These are phyloP conservation scores for Annulohypoxylon truncatum DNA, from an alignment of 2,329 filamentous ascomycete genomes.

Conservation along the genomic window DNA sequence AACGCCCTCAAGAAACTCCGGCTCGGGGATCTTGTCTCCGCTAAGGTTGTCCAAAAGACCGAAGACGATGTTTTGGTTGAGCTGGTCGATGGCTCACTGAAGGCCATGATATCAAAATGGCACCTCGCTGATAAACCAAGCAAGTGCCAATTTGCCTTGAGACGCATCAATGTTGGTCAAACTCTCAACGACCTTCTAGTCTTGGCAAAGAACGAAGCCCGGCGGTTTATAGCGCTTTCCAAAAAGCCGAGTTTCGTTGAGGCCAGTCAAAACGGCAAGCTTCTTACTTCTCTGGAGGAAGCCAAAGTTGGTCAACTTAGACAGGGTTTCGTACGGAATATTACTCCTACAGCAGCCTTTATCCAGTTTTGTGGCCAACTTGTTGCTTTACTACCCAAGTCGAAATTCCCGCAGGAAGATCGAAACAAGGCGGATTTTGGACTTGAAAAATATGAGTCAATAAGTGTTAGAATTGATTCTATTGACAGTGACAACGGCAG, in stretches of 20 bases:
- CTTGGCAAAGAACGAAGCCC: constrained; percentile 84
- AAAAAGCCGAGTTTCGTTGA: constrained; percentile 86
- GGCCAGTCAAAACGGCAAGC: constrained; percentile 75
- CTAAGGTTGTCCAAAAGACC: constrained; percentile 83
- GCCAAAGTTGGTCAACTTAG: constrained; percentile 75
- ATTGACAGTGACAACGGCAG: constrained; percentile 77
- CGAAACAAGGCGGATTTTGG: constrained; percentile 79
- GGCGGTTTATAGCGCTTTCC: constrained; percentile 79
- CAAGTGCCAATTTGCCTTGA: constrained; percentile 77
- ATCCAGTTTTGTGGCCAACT: constrained; percentile 86
- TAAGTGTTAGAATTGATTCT: constrained; percentile 77
- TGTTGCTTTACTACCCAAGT: constrained; percentile 82
- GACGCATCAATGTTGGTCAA: constrained; percentile 86
- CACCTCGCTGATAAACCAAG: constrained; percentile 88
- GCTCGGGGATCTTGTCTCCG: constrained; percentile 79
- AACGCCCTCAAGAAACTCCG: constrained; percentile 79
- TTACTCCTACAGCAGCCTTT: constrained; percentile 84
- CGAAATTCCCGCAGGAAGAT: constrained; percentile 78
- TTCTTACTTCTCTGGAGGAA: constrained; percentile 79
- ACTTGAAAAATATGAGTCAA: constrained; percentile 78
- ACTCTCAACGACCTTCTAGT: constrained; percentile 84
- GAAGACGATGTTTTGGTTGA: constrained; percentile 82
- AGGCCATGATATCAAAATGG: constrained; percentile 78
- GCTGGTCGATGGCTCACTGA: constrained; percentile 77
- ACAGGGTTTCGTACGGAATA: constrained; percentile 85